Percentiles rank a stretch among this genome's conserved stretches.
phyloP scores from a whole-genome alignment of 345 rosid species.

The Erodium maritimum region DNA sequence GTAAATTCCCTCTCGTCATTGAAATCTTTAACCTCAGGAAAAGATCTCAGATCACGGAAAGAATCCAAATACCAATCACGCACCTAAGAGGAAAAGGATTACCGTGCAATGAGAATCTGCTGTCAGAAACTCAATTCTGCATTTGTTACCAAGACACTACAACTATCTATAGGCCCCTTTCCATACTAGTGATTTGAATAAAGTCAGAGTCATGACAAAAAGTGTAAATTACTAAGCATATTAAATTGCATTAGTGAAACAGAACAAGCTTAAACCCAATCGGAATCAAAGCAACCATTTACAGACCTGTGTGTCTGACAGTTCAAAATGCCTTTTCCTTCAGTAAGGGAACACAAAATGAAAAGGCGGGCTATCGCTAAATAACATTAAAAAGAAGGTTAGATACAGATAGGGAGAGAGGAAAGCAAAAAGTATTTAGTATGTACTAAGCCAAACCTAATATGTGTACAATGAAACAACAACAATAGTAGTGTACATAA shows the following conservation, averaged over 20 bases:
- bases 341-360: no score
- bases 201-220: no score
- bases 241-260: no score
- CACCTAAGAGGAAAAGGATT: constrained; percentile 38
- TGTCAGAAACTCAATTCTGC: neutral
- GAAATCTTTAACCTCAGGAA: constrained; percentile 68
- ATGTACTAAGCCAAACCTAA: neutral
- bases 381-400: neutral
- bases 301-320: no score
- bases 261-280: no score
- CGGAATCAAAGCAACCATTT: no score
- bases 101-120: neutral
- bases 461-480: neutral
- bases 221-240: no score
- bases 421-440: neutral
- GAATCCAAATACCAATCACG: constrained; percentile 99
- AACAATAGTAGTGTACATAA: neutral
- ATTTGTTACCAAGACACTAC: neutral
- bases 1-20: constrained; percentile 72
- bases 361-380: neutral
- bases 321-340: no score
- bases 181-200: neutral
- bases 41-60: constrained; percentile 74
- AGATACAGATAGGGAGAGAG: neutral
- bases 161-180: neutral